phyloP scores from a whole-genome alignment of 1,284 basidiomycete genomes.

The Pyrrhoderma noxium region DNA sequence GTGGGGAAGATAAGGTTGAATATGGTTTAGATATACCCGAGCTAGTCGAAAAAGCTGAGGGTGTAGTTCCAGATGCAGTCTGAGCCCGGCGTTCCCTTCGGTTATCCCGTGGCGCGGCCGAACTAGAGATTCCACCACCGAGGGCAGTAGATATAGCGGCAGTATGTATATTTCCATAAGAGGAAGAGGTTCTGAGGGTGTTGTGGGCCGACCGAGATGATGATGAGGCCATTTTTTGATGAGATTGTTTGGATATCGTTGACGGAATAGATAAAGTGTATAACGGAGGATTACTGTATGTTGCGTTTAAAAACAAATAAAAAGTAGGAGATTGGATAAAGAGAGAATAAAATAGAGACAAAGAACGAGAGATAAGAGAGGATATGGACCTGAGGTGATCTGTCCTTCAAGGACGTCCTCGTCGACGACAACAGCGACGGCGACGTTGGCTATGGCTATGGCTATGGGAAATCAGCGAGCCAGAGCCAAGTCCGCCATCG shows the following conservation, averaged over 20 bases:
- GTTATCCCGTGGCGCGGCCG: slow-evolving; percentile 6
- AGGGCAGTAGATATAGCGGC: slow-evolving; percentile 5
- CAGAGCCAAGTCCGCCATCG: no score
- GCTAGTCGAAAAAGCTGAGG: background rate
- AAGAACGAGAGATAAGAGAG: background rate
- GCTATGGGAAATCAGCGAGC: background rate
- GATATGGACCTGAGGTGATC: background rate
- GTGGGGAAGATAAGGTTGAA: background rate
- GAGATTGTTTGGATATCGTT: background rate
- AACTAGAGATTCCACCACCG: background rate
- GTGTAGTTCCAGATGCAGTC: slow-evolving; percentile 2
- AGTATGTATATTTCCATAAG: slow-evolving; percentile 7
- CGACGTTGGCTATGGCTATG: background rate
- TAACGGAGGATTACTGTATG: background rate
- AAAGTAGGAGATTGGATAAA: slow-evolving; percentile 1
- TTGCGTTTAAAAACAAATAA: background rate
- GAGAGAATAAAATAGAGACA: slow-evolving; percentile 3
- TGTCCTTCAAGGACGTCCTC: background rate
- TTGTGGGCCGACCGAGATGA: slow-evolving; percentile 5
- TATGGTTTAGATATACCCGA: background rate
- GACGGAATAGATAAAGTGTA: background rate
- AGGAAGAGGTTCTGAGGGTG: slow-evolving; percentile 13
- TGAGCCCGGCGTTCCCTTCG: slow-evolving; percentile 13
- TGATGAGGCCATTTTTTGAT: slow-evolving; percentile 4
- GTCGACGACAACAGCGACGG: slow-evolving; percentile 1